phyloP scores from a whole-genome alignment of 2,329 filamentous ascomycete species.

The Aspergillus quadricinctus region DNA sequence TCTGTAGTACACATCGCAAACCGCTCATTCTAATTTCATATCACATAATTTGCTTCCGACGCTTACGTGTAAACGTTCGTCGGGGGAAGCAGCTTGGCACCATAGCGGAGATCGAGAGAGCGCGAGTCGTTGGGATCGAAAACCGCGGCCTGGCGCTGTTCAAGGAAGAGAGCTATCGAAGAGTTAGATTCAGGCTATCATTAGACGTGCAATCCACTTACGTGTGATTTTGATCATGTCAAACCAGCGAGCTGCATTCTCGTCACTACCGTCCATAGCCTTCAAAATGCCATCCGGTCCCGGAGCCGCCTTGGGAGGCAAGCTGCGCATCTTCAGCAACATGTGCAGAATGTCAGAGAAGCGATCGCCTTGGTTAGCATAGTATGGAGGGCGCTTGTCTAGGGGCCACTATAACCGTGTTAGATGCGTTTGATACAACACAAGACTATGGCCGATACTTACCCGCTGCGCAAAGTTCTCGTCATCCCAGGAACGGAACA shows the following conservation, averaged over 20 bases:
- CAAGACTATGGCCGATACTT: slow-evolving; percentile 10
- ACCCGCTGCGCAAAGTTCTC: slow-evolving; percentile 33
- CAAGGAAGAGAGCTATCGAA: slow-evolving; percentile 31
- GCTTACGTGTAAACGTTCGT: slow-evolving; percentile 18
- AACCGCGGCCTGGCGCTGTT: slow-evolving; percentile 33
- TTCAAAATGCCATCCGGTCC: slow-evolving; percentile 36
- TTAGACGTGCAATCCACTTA: slow-evolving; percentile 19
- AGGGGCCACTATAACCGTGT: slow-evolving; percentile 47
- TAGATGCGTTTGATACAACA: slow-evolving; percentile 4
- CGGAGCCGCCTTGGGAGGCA: slow-evolving; percentile 40
- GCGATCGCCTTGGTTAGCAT: slow-evolving; percentile 53
- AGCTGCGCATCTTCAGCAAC: slow-evolving; percentile 53
- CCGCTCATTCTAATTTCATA: slow-evolving; percentile 3
- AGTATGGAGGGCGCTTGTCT: slow-evolving; percentile 48
- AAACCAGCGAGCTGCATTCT: slow-evolving; percentile 38
- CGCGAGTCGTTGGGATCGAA: slow-evolving; percentile 39
- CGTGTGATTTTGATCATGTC: slow-evolving; percentile 38
- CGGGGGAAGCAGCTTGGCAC: slow-evolving; percentile 31
- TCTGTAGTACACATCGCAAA: neutral
- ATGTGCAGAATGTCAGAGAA: slow-evolving; percentile 56
- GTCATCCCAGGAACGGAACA: slow-evolving; percentile 52
- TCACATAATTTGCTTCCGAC: slow-evolving; percentile 2
- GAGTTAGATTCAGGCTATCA: slow-evolving; percentile 1
- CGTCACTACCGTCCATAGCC: slow-evolving; percentile 36
- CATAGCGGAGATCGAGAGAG: slow-evolving; percentile 40